Conservation (phyloP, 352 stramenopile genomes). For the Phytophthora chlamydospora region DNA sequence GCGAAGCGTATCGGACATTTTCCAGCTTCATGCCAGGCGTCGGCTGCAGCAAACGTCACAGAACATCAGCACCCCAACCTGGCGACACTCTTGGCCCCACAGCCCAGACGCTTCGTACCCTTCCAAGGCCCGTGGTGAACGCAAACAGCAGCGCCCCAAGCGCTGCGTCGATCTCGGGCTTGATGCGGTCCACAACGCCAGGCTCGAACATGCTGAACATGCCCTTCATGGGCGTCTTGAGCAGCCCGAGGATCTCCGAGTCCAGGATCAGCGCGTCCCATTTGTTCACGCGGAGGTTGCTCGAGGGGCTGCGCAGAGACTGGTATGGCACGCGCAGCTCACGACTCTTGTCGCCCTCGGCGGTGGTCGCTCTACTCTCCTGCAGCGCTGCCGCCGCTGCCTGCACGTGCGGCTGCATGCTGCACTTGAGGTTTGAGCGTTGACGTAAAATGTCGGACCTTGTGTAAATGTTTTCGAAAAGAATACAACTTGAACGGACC, state of each 20-base stretch:
- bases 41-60: slow-evolving; percentile 40
- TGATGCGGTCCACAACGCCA: slow-evolving; percentile 62
- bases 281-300: slow-evolving; percentile 79
- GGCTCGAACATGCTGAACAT: slow-evolving; percentile 86
- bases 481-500: background rate
- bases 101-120: slow-evolving; percentile 39
- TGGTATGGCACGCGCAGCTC: slow-evolving; percentile 47
- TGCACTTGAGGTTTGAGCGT: slow-evolving; percentile 23
- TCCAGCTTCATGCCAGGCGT: slow-evolving; percentile 88
- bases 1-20: slow-evolving; percentile 67
- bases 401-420: slow-evolving; percentile 44
- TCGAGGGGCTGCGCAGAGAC: slow-evolving; percentile 46
- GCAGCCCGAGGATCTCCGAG: slow-evolving; percentile 74
- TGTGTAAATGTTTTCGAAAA: too few relatives aligned
- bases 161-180: slow-evolving; percentile 75
- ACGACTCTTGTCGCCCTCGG: background rate
- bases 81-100: background rate
- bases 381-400: slow-evolving; percentile 43
- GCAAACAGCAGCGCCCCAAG: slow-evolving; percentile 62
- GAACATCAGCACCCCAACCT: slow-evolving; percentile 2
- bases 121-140: slow-evolving; percentile 66
- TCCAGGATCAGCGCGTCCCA: slow-evolving; percentile 86
- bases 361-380: slow-evolving; percentile 22
- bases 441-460: slow-evolving; percentile 32
- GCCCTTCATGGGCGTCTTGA: slow-evolving; percentile 75